Evolutionary conservation across 2,329 filamentous ascomycete genomes (phyloP).

Genomic region (Ophiostoma pallidulum): DNA sequence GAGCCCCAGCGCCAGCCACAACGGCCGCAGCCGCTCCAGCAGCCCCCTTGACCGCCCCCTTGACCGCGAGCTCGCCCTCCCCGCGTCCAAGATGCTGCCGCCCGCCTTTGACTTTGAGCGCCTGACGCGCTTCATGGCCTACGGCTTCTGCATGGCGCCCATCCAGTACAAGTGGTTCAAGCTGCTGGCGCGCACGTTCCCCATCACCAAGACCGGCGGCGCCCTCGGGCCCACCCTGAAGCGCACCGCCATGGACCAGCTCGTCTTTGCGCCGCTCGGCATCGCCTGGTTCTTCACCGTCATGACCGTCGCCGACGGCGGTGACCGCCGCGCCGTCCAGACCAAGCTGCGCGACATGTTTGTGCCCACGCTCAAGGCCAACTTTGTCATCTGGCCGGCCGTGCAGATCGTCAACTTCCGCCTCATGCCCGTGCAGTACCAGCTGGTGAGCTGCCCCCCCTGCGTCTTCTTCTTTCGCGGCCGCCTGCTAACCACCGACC

Average conservation of each 20-base stretch:
- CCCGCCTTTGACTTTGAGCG: slow-evolving; percentile 94
- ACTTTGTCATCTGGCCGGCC: slow-evolving; percentile 88
- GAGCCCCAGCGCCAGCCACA: neutral
- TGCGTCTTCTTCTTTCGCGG: too few species aligned
- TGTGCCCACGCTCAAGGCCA: slow-evolving; percentile 86
- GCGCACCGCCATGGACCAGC: slow-evolving; percentile 83
- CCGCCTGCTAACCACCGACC: neutral
- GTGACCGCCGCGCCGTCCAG: slow-evolving; percentile 66
- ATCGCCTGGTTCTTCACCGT: slow-evolving; percentile 85
- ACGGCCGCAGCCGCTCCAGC: slow-evolving; percentile 40
- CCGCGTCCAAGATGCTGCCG: slow-evolving; percentile 53
- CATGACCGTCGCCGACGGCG: slow-evolving; percentile 94
- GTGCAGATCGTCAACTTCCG: slow-evolving; percentile 97
- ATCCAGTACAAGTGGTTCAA: slow-evolving; percentile 94
- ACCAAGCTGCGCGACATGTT: slow-evolving; percentile 92
- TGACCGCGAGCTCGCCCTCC: slow-evolving; percentile 57
- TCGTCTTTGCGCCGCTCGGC: slow-evolving; percentile 73
- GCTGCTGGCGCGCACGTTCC: slow-evolving; percentile 73
- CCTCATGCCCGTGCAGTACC: slow-evolving; percentile 87
- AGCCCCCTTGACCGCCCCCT: slow-evolving; percentile 59
- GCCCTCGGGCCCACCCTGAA: slow-evolving; percentile 74
- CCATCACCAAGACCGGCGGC: slow-evolving; percentile 65
- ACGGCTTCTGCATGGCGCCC: slow-evolving; percentile 93
- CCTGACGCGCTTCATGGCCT: slow-evolving; percentile 90
- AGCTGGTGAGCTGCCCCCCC: slow-evolving; percentile 60